Conservation (phyloP, 768 basidiomycete species). For the Hydnum rufescens region DNA sequence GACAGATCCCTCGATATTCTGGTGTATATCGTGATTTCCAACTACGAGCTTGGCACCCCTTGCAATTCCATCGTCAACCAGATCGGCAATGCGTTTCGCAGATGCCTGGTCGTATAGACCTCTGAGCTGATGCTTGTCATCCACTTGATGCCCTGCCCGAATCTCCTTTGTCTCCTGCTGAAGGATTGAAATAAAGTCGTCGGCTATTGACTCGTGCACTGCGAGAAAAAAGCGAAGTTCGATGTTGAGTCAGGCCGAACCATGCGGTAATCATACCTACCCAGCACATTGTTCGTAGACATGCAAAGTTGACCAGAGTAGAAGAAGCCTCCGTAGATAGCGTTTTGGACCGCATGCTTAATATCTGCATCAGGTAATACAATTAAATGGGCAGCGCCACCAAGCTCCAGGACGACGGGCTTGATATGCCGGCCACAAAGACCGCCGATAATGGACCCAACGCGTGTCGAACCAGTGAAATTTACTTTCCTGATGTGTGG, state of each 20-base stretch:
- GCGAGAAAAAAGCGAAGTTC: too few relatives aligned
- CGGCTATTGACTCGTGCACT: too few relatives aligned
- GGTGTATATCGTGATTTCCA: constrained; percentile 81
- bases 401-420: constrained; percentile 75
- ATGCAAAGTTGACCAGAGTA: constrained; percentile 22
- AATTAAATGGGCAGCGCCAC: constrained; percentile 68
- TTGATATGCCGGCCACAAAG: constrained; percentile 21
- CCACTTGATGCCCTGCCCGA: too few relatives aligned
- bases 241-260: too few relatives aligned
- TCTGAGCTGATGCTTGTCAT: too few relatives aligned
- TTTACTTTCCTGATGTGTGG: constrained; percentile 14
- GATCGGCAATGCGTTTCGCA: constrained; percentile 8
- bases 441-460: constrained; percentile 18
- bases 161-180: too few relatives aligned
- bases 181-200: too few relatives aligned
- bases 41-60: constrained; percentile 58
- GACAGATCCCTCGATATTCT: constrained; percentile 15
- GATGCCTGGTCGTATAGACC: constrained; percentile 11
- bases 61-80: constrained; percentile 9
- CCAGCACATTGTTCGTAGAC: constrained; percentile 34
- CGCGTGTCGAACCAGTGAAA: constrained; percentile 19
- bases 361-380: too few relatives aligned
- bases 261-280: too few relatives aligned
- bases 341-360: too few relatives aligned
- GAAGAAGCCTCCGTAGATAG: constrained; percentile 19